A percentile compares a stretch with the other conserved stretches of the same genome.
phyloP scores from a whole-genome alignment of 345 rosid genomes.

The Eucalyptus melliodora region DNA sequence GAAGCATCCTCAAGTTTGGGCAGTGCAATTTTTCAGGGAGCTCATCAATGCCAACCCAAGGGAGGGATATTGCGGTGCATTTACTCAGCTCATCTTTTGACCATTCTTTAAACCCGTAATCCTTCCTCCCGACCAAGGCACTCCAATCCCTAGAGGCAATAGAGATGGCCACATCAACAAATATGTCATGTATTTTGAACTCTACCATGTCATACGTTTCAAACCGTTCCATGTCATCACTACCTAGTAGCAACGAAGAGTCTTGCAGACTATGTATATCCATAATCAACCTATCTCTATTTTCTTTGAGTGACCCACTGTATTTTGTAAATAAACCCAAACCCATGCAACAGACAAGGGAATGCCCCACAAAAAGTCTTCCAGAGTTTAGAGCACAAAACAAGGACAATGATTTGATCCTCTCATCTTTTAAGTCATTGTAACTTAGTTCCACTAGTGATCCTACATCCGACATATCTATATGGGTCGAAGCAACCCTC shows the following conservation, averaged over 20 bases:
- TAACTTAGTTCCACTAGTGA: too few species aligned
- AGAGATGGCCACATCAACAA: background rate
- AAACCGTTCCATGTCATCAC: background rate
- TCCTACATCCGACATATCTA: too few species aligned
- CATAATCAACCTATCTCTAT: background rate
- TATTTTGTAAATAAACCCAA: too few species aligned
- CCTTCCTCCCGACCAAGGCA: background rate
- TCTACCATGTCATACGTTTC: fast-evolving
- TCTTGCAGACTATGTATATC: background rate
- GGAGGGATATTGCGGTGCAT: background rate
- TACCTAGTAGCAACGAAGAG: background rate
- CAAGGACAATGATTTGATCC: too few species aligned
- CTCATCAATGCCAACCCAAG: background rate
- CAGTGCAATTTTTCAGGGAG: background rate
- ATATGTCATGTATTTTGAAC: background rate
- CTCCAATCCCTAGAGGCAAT: background rate
- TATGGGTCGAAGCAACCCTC: too few species aligned
- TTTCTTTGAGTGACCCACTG: too few species aligned
- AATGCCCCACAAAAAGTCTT: too few species aligned
- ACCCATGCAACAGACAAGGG: too few species aligned
- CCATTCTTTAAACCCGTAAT: background rate
- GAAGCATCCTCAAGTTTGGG: background rate
- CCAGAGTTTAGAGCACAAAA: fast-evolving
- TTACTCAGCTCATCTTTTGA: background rate
- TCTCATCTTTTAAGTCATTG: too few species aligned